Base-by-base conservation (phyloP, 1,284 basidiomycete genomes). In the Melampsora larici-populina region DNA sequence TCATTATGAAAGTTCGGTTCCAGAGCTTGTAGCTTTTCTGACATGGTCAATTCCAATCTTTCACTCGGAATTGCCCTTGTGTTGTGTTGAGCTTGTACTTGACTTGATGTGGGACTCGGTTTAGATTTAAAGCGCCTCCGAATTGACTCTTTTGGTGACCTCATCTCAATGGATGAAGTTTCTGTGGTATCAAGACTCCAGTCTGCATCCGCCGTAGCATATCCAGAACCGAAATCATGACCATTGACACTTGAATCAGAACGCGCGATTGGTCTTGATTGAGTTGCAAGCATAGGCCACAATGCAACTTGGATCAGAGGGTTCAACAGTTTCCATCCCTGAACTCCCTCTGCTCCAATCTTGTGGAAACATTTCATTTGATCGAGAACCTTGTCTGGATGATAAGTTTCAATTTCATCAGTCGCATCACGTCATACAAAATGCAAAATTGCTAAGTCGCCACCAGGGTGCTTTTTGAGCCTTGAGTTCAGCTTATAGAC, bases 351-450 rank as follows among this genome's bases (percentile, higher is more conserved):
- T 82, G 48, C 84, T 86, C 13, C 85, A 84, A 51, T 87, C 83
- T 77, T 90, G 87, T 15, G 31, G 84, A 91, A 97, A 43, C 87
- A 87, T 29, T 86, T 85, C 83, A 99, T 89, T 65, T 88, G 86
- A 31, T 86, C 85, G 36, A 87, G n/a, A n/a, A n/a, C n/a, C n/a
- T n/a, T n/a, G n/a, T n/a, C n/a, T n/a, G n/a, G n/a, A n/a, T n/a
- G n/a, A 85, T 94, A 98, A 15, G 93, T 95, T 80, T 93, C 89
- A 65, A 98, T 92, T 84, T 99, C 96, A 86, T 97, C 92, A 2
- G 91, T 89, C 0, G 94, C 96, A 83, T 99, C n/a, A n/a, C n/a
- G n/a, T n/a, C n/a, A n/a, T n/a, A n/a, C n/a, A n/a, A n/a, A n/a
- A n/a, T n/a, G n/a, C 95, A 97, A 89, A 79, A 99, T 90, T 24